Base-by-base conservation (phyloP, 352 stramenopile species). In the Paralagenidium karlingii region DNA sequence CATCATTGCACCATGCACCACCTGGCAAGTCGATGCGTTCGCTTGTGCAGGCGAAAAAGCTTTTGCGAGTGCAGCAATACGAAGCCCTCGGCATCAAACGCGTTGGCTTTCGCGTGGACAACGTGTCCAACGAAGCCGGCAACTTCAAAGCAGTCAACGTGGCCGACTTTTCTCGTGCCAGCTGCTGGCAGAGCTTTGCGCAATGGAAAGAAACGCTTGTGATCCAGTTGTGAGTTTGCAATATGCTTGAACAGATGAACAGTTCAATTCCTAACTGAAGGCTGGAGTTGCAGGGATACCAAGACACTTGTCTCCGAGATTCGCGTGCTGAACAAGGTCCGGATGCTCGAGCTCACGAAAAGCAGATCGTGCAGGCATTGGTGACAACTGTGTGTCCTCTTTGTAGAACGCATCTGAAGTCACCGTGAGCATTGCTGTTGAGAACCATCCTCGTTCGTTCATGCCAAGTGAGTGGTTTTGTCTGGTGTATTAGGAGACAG, bases 261-360 rank as follows among this genome's bases (percentile, higher is more conserved):
- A n/a, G n/a, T 13, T 31, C 18, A 16, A 24, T 20, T 15, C 37
- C 36, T 22, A 27, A 6, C 10, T 45, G 24, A 19, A 9, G 15
- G 0, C 33, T 5, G 0, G 37, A 18, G 18, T 20, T 30, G 34
- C 28, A 85, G 71, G 3, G 60, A 73, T 10, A 43, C 47, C 5
- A 86, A 86, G 56, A 71, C 73, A 34, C 40, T 86, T 34, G 25
- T 86, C 38, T 73, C 68, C 0, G 68, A 86, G 45, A 50, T 86
- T n/a, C 60, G 67, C 21, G 62, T 86, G 24, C 45, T 83, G 16
- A 86, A 86, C 53, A 83, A 83, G 58, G 70, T 73, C 11, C 16
- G 6, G 1, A 27, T 37, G 16, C 13, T 9, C 7, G 16, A 6
- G 5, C 3, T 38, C 20, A 13, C 9, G 13, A 34, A 11, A 40